Percentiles rank a stretch among this genome's conserved stretches.
Evolutionary conservation across 129 eudicot genomes (phyloP).

Genomic region (Cynara cardunculus): DNA sequence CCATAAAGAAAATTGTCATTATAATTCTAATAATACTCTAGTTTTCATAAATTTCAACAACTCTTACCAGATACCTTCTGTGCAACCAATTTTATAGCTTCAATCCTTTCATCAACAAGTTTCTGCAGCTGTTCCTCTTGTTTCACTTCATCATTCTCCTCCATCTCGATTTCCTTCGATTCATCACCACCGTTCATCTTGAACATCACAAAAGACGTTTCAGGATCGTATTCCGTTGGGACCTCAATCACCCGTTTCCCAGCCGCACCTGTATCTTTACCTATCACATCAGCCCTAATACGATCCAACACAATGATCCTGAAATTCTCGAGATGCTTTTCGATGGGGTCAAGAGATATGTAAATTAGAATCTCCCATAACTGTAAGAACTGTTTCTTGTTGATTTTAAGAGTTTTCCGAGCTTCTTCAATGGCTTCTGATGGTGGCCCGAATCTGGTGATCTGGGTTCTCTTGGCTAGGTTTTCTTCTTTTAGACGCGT

Average conservation of each 20-base stretch:
- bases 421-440: slow-evolving; percentile 50
- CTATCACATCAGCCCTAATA: slow-evolving; percentile 66
- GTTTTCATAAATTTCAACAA: slow-evolving; percentile 14
- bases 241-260: slow-evolving; percentile 68
- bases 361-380: slow-evolving; percentile 90
- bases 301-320: slow-evolving; percentile 46
- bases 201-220: slow-evolving; percentile 81
- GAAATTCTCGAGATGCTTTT: slow-evolving; percentile 66
- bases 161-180: slow-evolving; percentile 40
- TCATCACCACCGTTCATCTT: slow-evolving; percentile 49
- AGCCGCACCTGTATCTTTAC: slow-evolving; percentile 58
- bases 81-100: slow-evolving; percentile 60
- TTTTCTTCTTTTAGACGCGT: slow-evolving; percentile 56
- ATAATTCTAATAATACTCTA: neutral
- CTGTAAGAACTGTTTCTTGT: slow-evolving; percentile 74
- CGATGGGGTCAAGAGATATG: slow-evolving; percentile 53
- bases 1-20: neutral
- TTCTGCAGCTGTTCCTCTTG: slow-evolving; percentile 67
- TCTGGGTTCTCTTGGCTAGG: slow-evolving; percentile 50
- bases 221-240: slow-evolving; percentile 59
- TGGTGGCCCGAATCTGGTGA: slow-evolving; percentile 50
- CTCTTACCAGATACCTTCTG: slow-evolving; percentile 35
- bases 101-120: slow-evolving; percentile 77
- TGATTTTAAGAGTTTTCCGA: slow-evolving; percentile 67
- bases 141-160: slow-evolving; percentile 40